Evolutionary conservation across 2,329 filamentous ascomycete genomes (phyloP), one percentile per base, ranked within the genome.

Genomic region (Lecanicillium sp.): DNA sequence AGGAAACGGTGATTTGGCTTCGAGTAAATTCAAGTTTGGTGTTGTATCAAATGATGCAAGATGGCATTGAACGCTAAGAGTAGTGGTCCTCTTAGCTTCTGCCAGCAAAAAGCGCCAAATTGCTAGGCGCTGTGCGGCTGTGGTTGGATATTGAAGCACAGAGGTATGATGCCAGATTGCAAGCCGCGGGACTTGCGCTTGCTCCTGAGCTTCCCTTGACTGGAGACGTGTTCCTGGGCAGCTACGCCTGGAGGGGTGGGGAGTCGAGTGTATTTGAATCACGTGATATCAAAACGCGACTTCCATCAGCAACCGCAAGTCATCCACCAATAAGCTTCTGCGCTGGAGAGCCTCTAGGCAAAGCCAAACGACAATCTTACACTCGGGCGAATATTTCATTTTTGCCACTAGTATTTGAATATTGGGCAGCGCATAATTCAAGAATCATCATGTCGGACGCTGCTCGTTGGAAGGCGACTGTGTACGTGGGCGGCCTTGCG

Each of bases 401-500:
- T 11, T 11, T 11, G 22, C 22, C 7, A 11, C 22, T 25, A 25
- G 11, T 25, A 25, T 7, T 6, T 11, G 22, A 25, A 25, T 25
- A 7, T 27, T 16, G 11, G 18, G 33, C n/a, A 4, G 13, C n/a
- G n/a, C n/a, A n/a, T 18, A 38, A 12, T 5, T 32, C 4, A 30
- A 27, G 17, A 27, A 20, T 34, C 35, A 53, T 41, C 43, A 94
- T 95, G 85, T 80, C 86, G 22, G 88, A 95, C 59, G 70, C 81
- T 38, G 69, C 84, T 36, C 80, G 90, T 45, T 81, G 90, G 64
- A 95, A 95, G 64, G 80, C 85, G 33, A 98, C 92, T 9, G 74
- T 98, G 45, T 94, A 94, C 57, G 85, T 98, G 37, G 89, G 89
- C 46, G 90, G 90, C 22, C 77, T 98, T 36, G 81, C 92, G 49